Conservation (phyloP, 805 yeast genomes). For the Saccharomycopsis vini region DNA sequence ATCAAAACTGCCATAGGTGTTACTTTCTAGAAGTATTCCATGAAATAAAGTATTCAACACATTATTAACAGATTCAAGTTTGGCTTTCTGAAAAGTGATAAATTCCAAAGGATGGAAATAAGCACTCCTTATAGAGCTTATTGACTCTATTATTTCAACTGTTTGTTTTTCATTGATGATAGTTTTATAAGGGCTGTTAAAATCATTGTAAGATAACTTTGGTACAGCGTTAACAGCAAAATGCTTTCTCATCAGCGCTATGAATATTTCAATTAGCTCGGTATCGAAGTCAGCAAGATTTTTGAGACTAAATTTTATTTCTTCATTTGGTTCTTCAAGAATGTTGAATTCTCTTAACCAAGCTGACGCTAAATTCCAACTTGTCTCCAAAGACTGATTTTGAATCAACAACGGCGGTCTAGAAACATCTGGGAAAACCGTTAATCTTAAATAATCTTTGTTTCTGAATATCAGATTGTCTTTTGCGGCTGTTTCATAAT, state of each 20-base stretch:
- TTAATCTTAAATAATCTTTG: no score
- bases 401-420: no score
- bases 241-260: neutral
- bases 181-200: neutral
- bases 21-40: neutral
- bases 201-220: neutral
- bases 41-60: slow-evolving; percentile 5
- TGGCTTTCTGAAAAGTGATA: neutral
- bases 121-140: neutral
- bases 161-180: neutral
- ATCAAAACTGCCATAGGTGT: neutral
- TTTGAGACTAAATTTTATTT: slow-evolving; percentile 3
- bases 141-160: neutral
- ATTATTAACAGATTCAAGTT: neutral
- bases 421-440: neutral
- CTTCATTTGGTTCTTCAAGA: neutral
- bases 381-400: no score
- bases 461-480: no score
- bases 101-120: neutral
- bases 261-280: neutral
- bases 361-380: slow-evolving; percentile 2
- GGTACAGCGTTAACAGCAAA: neutral
- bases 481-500: no score
- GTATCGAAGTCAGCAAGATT: neutral
- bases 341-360: slow-evolving; percentile 3